Percentiles rank a stretch among this genome's conserved stretches.
Evolutionary conservation across 306 rosid genomes (phyloP).

Genomic region (Trifolium dubium): DNA sequence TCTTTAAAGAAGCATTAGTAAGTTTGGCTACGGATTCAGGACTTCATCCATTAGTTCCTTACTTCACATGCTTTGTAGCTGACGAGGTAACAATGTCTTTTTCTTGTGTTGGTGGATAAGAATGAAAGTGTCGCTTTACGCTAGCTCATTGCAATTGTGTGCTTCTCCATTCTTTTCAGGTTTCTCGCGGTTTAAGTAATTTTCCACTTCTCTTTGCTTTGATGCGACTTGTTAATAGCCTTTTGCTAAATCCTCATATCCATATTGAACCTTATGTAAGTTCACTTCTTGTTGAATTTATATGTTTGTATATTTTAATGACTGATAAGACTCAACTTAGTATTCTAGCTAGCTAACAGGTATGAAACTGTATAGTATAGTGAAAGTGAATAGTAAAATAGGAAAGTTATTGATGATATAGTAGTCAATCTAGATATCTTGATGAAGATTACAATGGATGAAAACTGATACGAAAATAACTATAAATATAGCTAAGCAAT

Average conservation of each 20-base stretch:
- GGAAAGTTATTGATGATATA: too few species aligned
- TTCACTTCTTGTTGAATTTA: conserved; percentile 29
- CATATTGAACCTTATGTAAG: conserved; percentile 95
- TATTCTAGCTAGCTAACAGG: too few species aligned
- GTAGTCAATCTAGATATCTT: too few species aligned
- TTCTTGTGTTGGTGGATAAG: conserved; percentile 23
- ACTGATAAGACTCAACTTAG: neutral
- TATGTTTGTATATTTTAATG: conserved; percentile 39
- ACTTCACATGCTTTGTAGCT: conserved; percentile 77
- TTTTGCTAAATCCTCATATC: conserved; percentile 81
- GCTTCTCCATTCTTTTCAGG: conserved; percentile 59
- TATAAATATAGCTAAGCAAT: too few species aligned
- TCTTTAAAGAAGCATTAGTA: conserved; percentile 77
- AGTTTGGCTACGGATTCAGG: conserved; percentile 94
- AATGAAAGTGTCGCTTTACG: conserved; percentile 28
- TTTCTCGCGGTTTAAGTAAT: conserved; percentile 67
- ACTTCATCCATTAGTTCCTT: conserved; percentile 90
- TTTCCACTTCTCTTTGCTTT: conserved; percentile 70
- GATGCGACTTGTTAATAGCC: conserved; percentile 83
- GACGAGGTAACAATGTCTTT: conserved; percentile 72
- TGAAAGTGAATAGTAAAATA: too few species aligned
- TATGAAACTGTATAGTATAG: too few species aligned
- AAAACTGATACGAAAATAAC: too few species aligned
- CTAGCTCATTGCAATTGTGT: conserved; percentile 29
- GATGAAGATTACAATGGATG: too few species aligned